Base-by-base conservation (phyloP, 176 grass and related monocot species). In the Hordeum marinum region DNA sequence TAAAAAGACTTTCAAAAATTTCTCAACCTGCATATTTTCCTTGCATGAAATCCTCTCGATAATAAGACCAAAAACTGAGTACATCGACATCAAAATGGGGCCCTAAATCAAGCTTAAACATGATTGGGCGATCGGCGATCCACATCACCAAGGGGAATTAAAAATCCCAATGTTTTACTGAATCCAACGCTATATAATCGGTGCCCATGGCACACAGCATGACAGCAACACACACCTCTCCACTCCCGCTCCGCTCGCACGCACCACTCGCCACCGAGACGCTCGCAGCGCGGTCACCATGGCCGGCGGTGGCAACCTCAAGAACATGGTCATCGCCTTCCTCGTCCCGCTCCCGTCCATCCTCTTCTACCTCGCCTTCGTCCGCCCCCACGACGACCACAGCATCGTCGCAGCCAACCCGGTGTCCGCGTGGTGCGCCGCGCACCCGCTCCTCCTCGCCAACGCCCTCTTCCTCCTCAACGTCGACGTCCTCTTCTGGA, bases 401-500 rank as follows among this genome's bases (percentile, higher is more conserved):
- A 54, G 0, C 42, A n/a, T n/a, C n/a, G n/a, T n/a, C n/a, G n/a
- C n/a, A n/a, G 1, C 2, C 15, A 5, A 11, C 69, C 1, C 68
- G 5, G 29, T 82, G 77, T 81, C 83, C 78, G 90, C 84, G 0
- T 98, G 93, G 89, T 98, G 95, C 89, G 80, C 80, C 69, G 71
- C 77, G 3, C 85, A 98, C 72, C 93, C 95, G 45, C 85, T 98
- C 68, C 85, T 98, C 93, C 77, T 98, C 39, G 93, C 91, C 68
- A 98, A 98, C 86, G 0, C 82, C 78, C 86, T 95, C 68, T 98
- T 98, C 90, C 90, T 98, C 91, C 21, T 90, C 83, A 95, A 98
- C 68, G 93, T 98, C 68, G 82, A 98, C 88, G 13, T 98, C 78
- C 86, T 98, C 85, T 94, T 98, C 93, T 98, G 96, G 96, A 73